Percentiles rank a stretch among this genome's conserved stretches.
Conservation (phyloP, 2,329 filamentous ascomycete genomes). For the Hymenoscyphus albidus region DNA sequence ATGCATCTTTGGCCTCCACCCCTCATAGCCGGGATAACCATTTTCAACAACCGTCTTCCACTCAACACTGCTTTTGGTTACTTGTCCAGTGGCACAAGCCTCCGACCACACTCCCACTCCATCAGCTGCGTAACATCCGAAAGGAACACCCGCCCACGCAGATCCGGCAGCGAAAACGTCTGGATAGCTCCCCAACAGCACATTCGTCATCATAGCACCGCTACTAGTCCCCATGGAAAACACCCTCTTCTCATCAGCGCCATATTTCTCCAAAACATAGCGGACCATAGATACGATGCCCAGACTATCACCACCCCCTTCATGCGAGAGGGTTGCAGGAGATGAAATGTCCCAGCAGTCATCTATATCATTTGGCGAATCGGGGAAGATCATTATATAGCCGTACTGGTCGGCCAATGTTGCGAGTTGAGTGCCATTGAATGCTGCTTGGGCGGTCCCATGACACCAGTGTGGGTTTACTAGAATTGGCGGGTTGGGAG, state of each 20-base stretch:
- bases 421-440: conserved; percentile 41
- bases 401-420: conserved; percentile 49
- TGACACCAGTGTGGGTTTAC: conserved; percentile 23
- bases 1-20: conserved; percentile 24
- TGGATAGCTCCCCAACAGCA: conserved; percentile 40
- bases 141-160: conserved; percentile 42
- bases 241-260: conserved; percentile 46
- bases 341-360: conserved; percentile 56
- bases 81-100: conserved; percentile 42
- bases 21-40: conserved; percentile 38
- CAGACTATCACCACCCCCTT: conserved; percentile 52
- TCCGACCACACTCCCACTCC: conserved; percentile 44
- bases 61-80: conserved; percentile 38
- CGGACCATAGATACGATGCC: conserved; percentile 54
- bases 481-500: conserved; percentile 22
- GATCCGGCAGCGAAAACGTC: conserved; percentile 43
- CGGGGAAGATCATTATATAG: conserved; percentile 56
- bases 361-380: conserved; percentile 45
- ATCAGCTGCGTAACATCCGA: conserved; percentile 40
- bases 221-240: conserved; percentile 49
- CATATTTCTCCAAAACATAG: conserved; percentile 48
- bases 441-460: conserved; percentile 39
- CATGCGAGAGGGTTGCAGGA: conserved; percentile 44
- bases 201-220: conserved; percentile 47
- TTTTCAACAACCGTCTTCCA: conserved; percentile 47